Percentiles rank a stretch among this genome's conserved stretches.
Conservation (phyloP, 257 asterid genomes). For the Petunia axillaris region DNA sequence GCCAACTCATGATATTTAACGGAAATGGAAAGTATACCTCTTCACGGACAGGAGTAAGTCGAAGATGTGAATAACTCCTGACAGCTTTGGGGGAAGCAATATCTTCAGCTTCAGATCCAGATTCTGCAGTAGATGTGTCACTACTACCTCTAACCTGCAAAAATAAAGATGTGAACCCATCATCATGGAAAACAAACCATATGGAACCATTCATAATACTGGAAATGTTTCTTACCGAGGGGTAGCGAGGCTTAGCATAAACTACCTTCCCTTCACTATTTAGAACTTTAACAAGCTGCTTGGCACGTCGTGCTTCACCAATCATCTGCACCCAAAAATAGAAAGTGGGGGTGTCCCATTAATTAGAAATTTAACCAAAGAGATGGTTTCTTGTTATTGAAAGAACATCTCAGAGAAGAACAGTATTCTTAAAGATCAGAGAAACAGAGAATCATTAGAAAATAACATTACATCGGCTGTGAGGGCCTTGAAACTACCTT, state of each 20-base stretch:
- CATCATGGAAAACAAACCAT: slow-evolving; percentile 22
- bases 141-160: slow-evolving; percentile 83
- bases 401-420: neutral
- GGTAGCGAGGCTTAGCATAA: slow-evolving; percentile 87
- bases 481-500: slow-evolving; percentile 52
- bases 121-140: slow-evolving; percentile 96
- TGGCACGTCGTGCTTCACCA: slow-evolving; percentile 80
- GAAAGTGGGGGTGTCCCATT: neutral
- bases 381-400: slow-evolving; percentile 2
- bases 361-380: neutral
- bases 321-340: slow-evolving; percentile 68
- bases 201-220: slow-evolving; percentile 8
- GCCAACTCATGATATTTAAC: slow-evolving; percentile 5
- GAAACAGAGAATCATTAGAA: neutral
- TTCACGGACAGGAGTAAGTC: slow-evolving; percentile 98
- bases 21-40: slow-evolving; percentile 54
- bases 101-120: slow-evolving; percentile 99
- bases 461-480: neutral
- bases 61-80: slow-evolving; percentile 83
- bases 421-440: neutral
- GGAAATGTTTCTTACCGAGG: slow-evolving; percentile 51
- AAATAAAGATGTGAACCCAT: slow-evolving; percentile 27
- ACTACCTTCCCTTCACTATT: slow-evolving; percentile 96
- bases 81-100: slow-evolving; percentile 88
- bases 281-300: slow-evolving; percentile 90